These are phyloP conservation scores for Schwanniomyces etchellsii DNA, from an alignment of 1,139 yeast genomes.

Conservation along the genomic window DNA sequence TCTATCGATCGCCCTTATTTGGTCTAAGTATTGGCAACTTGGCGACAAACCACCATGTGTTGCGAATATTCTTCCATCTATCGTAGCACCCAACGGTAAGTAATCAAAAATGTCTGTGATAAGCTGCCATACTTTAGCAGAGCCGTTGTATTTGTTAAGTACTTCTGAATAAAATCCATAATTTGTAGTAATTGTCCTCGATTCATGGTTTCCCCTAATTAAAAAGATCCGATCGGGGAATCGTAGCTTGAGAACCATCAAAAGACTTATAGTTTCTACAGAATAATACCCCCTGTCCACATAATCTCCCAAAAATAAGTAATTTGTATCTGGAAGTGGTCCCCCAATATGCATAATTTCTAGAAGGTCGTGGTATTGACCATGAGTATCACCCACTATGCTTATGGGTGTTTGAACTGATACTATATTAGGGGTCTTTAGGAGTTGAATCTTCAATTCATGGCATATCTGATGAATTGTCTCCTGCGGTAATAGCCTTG, in stretches of 20 bases:
- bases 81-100: slow-evolving; percentile 85
- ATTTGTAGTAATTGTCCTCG: slow-evolving; percentile 91
- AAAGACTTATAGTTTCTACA: slow-evolving; percentile 82
- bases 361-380: slow-evolving; percentile 88
- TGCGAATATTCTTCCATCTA: slow-evolving; percentile 87
- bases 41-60: slow-evolving; percentile 97
- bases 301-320: slow-evolving; percentile 87
- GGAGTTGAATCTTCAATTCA: slow-evolving; percentile 33
- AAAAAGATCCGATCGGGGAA: slow-evolving; percentile 79
- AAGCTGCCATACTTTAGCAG: slow-evolving; percentile 75
- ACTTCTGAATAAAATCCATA: slow-evolving; percentile 97
- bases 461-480: slow-evolving; percentile 41
- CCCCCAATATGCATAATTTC: slow-evolving; percentile 95
- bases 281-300: slow-evolving; percentile 87
- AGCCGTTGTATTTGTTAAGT: slow-evolving; percentile 74
- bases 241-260: slow-evolving; percentile 78
- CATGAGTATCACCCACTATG: slow-evolving; percentile 98
- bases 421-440: slow-evolving; percentile 62
- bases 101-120: slow-evolving; percentile 93
- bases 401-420: slow-evolving; percentile 83
- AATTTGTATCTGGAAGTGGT: slow-evolving; percentile 86
- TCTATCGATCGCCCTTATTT: slow-evolving; percentile 82
- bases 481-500: slow-evolving; percentile 36
- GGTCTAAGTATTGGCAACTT: slow-evolving; percentile 88
- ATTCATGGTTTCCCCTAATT: slow-evolving; percentile 92